phyloP scores from a whole-genome alignment of 371 early-diverging fungal species.

The Chytridiales sp. region DNA sequence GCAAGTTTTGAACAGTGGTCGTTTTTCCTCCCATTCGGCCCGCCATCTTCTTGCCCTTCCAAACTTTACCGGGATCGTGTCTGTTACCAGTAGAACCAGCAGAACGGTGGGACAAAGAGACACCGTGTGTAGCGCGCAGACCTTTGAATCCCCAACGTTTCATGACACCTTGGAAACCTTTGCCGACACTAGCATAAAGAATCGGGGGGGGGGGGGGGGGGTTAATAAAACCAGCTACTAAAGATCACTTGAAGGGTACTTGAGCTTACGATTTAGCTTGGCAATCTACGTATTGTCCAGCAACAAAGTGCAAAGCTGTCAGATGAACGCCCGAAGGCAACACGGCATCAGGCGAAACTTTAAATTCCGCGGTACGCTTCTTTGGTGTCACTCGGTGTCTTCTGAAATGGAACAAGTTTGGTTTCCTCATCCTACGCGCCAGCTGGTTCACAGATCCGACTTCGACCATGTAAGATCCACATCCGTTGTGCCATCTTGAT shows the following conservation, averaged over 20 bases:
- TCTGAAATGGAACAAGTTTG: conserved; percentile 74
- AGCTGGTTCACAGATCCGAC: conserved; percentile 72
- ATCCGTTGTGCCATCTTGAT: conserved; percentile 33
- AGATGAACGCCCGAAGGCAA: conserved; percentile 73
- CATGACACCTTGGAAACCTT: conserved; percentile 97
- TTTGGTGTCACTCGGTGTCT: conserved; percentile 72
- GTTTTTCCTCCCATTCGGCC: conserved; percentile 91
- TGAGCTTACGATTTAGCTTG: conserved; percentile 77
- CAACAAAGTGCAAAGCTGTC: conserved; percentile 84
- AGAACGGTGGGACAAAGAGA: conserved; percentile 86
- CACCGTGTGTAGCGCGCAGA: conserved; percentile 92
- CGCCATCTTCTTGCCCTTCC: conserved; percentile 97
- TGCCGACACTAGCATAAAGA: conserved; percentile 67
- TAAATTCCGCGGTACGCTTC: conserved; percentile 77
- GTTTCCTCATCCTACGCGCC: conserved; percentile 58
- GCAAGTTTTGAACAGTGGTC: conserved; percentile 77
- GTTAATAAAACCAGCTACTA: no score
- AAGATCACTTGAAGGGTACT: background rate
- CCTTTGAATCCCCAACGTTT: conserved; percentile 95
- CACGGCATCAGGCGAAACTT: conserved; percentile 80
- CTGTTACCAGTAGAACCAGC: conserved; percentile 94
- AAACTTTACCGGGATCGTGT: conserved; percentile 88
- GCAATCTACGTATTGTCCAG: conserved; percentile 93
- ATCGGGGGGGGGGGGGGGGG: background rate
- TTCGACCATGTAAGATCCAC: conserved; percentile 59